phyloP scores from a whole-genome alignment of 2,329 filamentous ascomycete genomes.

The Nemania bipapillata region DNA sequence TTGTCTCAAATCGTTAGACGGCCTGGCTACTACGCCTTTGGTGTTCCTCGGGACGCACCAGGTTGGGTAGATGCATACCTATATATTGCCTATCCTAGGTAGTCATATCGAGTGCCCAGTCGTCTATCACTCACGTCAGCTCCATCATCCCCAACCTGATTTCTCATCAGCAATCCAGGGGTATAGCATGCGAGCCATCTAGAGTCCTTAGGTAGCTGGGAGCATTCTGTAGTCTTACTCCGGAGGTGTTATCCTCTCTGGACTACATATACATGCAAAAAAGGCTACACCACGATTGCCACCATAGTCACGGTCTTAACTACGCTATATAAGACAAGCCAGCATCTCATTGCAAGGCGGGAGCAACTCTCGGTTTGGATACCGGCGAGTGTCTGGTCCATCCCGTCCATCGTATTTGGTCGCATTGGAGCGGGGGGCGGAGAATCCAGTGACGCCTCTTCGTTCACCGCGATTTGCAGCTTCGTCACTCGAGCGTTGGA shows the following conservation, averaged over 20 bases:
- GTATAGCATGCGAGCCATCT: constrained; percentile 1
- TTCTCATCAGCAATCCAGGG: constrained; percentile 20
- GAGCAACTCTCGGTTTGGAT: constrained; percentile 23
- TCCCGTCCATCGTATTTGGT: constrained; percentile 36
- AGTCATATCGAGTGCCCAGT: neutral
- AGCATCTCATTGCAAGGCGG: constrained; percentile 4
- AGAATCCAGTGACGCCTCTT: constrained; percentile 40
- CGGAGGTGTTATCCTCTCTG: neutral
- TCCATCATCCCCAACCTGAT: constrained; percentile 19
- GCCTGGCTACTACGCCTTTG: neutral
- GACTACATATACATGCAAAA: neutral
- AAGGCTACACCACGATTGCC: neutral
- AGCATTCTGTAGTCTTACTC: neutral
- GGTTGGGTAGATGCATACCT: constrained; percentile 25
- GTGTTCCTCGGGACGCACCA: constrained; percentile 19
- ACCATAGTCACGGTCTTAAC: neutral
- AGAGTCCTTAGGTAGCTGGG: neutral
- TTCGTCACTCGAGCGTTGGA: constrained; percentile 40
- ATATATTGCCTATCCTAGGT: constrained; percentile 13
- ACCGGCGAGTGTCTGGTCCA: constrained; percentile 30
- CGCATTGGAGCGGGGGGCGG: constrained; percentile 41
- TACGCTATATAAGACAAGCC: neutral
- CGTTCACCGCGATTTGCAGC: constrained; percentile 35
- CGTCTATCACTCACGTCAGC: constrained; percentile 7
- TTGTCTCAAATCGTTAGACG: neutral